Percentiles rank a stretch among this genome's conserved stretches.
These are phyloP conservation scores for Forsythia viridissima DNA, from an alignment of 257 asterid species.

Conservation along the genomic window DNA sequence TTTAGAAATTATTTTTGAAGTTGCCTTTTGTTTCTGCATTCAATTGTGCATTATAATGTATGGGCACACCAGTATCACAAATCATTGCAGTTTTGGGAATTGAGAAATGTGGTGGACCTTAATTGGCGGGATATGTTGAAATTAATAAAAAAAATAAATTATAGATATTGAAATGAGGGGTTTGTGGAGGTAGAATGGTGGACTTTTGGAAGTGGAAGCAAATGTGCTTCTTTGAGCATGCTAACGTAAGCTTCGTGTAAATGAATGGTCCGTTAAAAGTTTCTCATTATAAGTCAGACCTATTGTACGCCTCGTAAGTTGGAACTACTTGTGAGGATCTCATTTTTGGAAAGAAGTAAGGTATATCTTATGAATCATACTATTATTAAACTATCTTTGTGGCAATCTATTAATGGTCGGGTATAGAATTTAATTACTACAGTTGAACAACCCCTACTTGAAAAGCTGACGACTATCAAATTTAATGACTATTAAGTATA, in stretches of 20 bases:
- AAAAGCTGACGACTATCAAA: neutral
- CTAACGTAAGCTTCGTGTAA: neutral
- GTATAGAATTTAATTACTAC: neutral
- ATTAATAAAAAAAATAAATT: neutral
- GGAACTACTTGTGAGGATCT: neutral
- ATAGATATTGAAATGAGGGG: constrained; percentile 3
- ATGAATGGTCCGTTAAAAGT: neutral
- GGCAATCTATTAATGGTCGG: neutral
- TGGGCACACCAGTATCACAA: neutral
- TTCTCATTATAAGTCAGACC: neutral
- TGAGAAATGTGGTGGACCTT: constrained; percentile 11
- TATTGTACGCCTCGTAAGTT: neutral
- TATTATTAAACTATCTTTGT: neutral
- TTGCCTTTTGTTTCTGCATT: neutral
- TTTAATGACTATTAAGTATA: neutral
- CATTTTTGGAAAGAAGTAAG: neutral
- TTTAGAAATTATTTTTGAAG: neutral
- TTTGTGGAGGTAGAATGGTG: neutral
- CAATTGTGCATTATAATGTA: neutral
- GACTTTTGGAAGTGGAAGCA: neutral
- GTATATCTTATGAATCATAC: neutral
- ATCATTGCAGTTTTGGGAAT: neutral
- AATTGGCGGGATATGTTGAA: neutral
- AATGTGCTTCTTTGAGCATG: neutral
- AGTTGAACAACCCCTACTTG: neutral